phyloP scores from a whole-genome alignment of 2,329 filamentous ascomycete genomes.

The Epichloe gansuensis region DNA sequence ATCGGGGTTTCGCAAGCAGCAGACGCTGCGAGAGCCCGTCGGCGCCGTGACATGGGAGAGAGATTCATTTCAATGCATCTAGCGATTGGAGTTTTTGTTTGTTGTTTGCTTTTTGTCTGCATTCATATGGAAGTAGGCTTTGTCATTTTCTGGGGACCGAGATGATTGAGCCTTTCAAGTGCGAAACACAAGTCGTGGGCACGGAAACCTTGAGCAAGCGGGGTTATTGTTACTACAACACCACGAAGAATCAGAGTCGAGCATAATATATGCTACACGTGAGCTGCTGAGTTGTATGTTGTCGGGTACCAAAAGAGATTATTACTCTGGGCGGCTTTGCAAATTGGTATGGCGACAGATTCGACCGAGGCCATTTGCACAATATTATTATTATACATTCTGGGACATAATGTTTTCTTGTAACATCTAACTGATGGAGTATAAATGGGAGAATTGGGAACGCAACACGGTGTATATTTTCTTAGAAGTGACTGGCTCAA shows the following conservation, averaged over 20 bases:
- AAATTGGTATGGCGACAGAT: background rate
- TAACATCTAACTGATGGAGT: slow-evolving; percentile 3
- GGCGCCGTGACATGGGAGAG: background rate
- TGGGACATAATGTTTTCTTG: slow-evolving; percentile 4
- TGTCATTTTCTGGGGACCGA: slow-evolving; percentile 2
- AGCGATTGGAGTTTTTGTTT: slow-evolving; percentile 26
- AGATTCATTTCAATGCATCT: slow-evolving; percentile 18
- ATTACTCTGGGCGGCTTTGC: background rate
- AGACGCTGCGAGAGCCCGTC: background rate
- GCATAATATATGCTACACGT: background rate
- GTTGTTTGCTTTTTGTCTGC: slow-evolving; percentile 12
- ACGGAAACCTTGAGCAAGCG: background rate
- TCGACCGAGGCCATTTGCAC: background rate
- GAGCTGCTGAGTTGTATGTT: background rate
- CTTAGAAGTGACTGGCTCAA: background rate
- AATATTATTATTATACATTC: slow-evolving; percentile 2
- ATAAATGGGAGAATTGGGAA: background rate
- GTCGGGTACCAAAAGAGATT: background rate
- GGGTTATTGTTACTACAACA: background rate
- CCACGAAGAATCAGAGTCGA: background rate
- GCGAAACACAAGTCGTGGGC: background rate
- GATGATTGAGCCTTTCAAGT: background rate
- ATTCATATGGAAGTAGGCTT: slow-evolving; percentile 9
- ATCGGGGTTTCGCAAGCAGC: background rate
- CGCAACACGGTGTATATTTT: background rate